These are phyloP conservation scores for Rhizophagus prolifer DNA, from an alignment of 192 early-diverging fungal genomes.

Conservation along the genomic window DNA sequence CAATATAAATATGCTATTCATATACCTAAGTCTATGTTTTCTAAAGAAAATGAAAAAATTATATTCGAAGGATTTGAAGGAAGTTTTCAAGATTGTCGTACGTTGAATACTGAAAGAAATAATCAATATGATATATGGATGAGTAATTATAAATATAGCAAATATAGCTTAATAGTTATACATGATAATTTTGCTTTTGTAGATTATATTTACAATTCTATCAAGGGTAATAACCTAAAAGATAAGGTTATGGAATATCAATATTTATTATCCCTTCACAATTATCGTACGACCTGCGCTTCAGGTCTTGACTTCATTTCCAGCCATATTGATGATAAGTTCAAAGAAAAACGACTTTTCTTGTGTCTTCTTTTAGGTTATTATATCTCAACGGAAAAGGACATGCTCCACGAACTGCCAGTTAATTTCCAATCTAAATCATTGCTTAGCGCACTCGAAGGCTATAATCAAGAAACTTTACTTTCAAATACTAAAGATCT, in stretches of 20 bases:
- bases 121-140: no score
- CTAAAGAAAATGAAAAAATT: neutral
- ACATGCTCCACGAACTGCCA: no score
- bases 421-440: no score
- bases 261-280: neutral
- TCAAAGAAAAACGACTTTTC: neutral
- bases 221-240: neutral
- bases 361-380: neutral
- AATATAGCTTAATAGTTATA: no score
- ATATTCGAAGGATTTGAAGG: neutral
- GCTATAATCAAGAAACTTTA: no score
- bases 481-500: no score
- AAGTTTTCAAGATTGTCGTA: no score
- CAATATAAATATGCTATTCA: neutral
- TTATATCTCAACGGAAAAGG: neutral
- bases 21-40: neutral
- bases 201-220: neutral
- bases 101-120: no score
- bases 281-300: neutral
- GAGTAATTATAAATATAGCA: no score
- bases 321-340: neutral
- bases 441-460: no score
- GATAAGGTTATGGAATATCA: neutral
- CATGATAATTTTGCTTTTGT: neutral
- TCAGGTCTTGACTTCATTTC: neutral